A percentile compares a stretch with the other conserved stretches of the same genome.
Conservation (phyloP, 1,284 basidiomycete species). For the Cryptococcus sp. region DNA sequence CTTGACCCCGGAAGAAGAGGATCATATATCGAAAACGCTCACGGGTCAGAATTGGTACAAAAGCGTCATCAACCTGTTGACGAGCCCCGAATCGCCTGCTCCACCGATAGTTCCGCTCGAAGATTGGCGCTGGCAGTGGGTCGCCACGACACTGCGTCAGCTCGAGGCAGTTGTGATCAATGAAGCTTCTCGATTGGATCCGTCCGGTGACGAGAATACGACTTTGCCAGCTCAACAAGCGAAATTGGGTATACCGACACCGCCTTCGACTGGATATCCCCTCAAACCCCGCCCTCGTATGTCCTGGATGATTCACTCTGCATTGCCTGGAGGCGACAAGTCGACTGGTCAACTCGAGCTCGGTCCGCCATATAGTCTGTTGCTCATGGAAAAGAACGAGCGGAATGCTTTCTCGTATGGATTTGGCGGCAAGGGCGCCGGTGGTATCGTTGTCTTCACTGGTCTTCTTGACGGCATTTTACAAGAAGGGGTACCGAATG, state of each 20-base stretch:
- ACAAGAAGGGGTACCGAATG: constrained; percentile 41
- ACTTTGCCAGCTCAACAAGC: not conserved
- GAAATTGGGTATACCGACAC: constrained; percentile 9
- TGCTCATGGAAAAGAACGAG: constrained; percentile 75
- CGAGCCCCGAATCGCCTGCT: constrained; percentile 57
- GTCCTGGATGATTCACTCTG: constrained; percentile 38
- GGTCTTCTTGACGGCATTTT: constrained; percentile 80
- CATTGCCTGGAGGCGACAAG: constrained; percentile 34
- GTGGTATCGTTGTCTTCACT: constrained; percentile 82
- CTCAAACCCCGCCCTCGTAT: constrained; percentile 43
- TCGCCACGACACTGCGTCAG: constrained; percentile 64
- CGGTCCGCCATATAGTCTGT: constrained; percentile 78
- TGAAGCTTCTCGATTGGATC: constrained; percentile 5
- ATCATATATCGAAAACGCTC: constrained; percentile 69
- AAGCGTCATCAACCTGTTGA: constrained; percentile 71
- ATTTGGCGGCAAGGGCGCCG: constrained; percentile 81
- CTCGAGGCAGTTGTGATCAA: constrained; percentile 61
- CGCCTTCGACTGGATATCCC: constrained; percentile 40
- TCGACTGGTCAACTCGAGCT: constrained; percentile 44
- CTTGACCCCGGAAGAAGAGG: constrained; percentile 84
- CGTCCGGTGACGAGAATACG: not conserved
- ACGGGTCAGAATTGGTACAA: constrained; percentile 78
- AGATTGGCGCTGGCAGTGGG: constrained; percentile 85
- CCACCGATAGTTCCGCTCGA: constrained; percentile 59
- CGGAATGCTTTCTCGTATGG: constrained; percentile 87